A percentile compares a stretch with the other conserved stretches of the same genome.
Evolutionary conservation across 1,139 yeast genomes (phyloP).

Genomic region (Sugiyamaella xylanicola): DNA sequence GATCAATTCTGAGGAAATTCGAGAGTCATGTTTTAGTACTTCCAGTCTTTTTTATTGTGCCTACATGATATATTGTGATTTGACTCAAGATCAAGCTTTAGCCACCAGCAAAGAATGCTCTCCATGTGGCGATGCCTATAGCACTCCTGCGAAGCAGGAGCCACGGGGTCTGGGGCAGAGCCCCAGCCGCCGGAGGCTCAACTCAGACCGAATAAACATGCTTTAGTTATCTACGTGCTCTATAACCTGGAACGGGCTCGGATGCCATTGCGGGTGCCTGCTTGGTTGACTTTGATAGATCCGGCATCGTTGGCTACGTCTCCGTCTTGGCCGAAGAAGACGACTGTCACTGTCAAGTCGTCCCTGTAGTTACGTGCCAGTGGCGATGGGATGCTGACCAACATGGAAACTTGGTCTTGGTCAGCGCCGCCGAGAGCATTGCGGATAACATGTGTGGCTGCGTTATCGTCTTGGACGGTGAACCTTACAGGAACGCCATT

Average conservation of each 20-base stretch:
- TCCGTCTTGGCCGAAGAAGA: conserved; percentile 69
- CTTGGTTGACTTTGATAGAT: conserved; percentile 37
- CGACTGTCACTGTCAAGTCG: conserved; percentile 93
- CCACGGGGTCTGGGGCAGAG: conserved; percentile 13
- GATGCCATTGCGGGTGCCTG: conserved; percentile 35
- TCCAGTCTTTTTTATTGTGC: too few species aligned
- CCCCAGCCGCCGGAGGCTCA: conserved; percentile 15
- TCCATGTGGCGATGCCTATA: too few species aligned
- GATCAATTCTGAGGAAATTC: too few species aligned
- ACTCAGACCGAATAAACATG: background rate
- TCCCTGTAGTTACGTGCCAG: conserved; percentile 90
- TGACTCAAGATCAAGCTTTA: too few species aligned
- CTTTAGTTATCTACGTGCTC: background rate
- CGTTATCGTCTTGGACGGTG: conserved; percentile 75
- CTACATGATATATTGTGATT: too few species aligned
- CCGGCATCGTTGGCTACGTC: conserved; percentile 35
- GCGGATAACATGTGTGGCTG: conserved; percentile 88
- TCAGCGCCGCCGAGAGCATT: conserved; percentile 90
- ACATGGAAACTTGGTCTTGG: conserved; percentile 81
- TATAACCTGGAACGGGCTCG: conserved; percentile 19
- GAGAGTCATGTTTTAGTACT: too few species aligned
- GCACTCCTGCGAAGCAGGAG: background rate
- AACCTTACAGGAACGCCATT: conserved; percentile 48
- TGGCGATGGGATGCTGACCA: conserved; percentile 92
- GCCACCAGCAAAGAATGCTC: too few species aligned